A percentile compares a stretch with the other conserved stretches of the same genome.
phyloP scores from a whole-genome alignment of 495 filamentous ascomycete genomes.

The Xanthoparmelia taractica region DNA sequence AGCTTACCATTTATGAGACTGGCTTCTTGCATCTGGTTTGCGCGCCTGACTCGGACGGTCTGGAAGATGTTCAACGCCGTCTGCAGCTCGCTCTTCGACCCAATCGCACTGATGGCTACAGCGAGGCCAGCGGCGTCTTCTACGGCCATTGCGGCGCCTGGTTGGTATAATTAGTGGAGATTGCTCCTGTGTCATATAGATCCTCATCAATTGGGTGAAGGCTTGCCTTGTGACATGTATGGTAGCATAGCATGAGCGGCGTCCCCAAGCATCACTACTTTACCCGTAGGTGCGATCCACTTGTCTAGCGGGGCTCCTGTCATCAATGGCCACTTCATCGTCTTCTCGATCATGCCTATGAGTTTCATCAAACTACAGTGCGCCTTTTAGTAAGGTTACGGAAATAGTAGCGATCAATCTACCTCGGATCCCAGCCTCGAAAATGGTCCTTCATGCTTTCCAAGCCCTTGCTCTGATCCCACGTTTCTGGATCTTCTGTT shows the following conservation, averaged over 20 bases:
- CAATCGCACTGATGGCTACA: conserved; percentile 28
- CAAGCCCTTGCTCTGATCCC: conserved; percentile 32
- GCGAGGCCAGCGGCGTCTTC: not conserved
- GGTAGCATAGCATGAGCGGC: conserved; percentile 47
- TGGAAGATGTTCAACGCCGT: conserved; percentile 40
- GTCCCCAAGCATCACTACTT: conserved; percentile 39
- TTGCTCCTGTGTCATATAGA: not conserved
- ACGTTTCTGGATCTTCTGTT: conserved; percentile 32
- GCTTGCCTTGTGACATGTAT: conserved; percentile 40
- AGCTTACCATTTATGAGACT: conserved; percentile 43
- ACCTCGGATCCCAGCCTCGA: conserved; percentile 2
- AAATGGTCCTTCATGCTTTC: conserved; percentile 10
- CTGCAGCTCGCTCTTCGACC: conserved; percentile 21
- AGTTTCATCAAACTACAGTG: conserved; percentile 31
- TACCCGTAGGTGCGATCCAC: conserved; percentile 31
- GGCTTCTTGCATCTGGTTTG: conserved; percentile 41
- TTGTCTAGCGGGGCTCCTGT: conserved; percentile 28
- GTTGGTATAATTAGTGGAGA: not conserved
- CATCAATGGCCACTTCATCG: conserved; percentile 38
- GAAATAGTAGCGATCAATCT: not conserved
- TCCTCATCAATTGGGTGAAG: not conserved
- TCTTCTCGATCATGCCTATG: conserved; percentile 34
- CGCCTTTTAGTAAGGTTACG: not conserved
- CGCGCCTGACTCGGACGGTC: conserved; percentile 40
- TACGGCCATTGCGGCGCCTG: conserved; percentile 27